Conservation (phyloP, 225 moss, liverwort and hornwort genomes). For the Asterella californica region DNA sequence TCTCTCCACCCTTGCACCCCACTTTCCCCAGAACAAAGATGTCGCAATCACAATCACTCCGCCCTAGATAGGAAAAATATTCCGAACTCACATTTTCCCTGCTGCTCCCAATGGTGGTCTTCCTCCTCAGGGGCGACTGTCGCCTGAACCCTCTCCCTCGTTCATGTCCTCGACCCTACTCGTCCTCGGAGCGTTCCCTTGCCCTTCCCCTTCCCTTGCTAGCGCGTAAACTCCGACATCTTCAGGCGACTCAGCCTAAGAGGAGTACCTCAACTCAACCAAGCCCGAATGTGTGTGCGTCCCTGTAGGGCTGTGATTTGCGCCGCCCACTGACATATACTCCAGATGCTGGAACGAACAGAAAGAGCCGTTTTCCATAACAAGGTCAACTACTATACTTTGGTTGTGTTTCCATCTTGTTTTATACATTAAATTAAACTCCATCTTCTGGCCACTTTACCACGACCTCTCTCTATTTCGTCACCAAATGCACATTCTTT, state of each 20-base stretch:
- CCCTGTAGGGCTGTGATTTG: constrained; percentile 8
- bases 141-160: constrained; percentile 8
- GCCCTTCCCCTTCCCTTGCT: not conserved
- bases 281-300: not conserved
- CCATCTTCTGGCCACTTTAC: not conserved
- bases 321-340: constrained; percentile 6
- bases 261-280: constrained; percentile 3
- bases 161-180: constrained; percentile 9
- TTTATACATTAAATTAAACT: not conserved
- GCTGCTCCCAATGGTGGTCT: constrained; percentile 18
- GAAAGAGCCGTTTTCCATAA: not conserved
- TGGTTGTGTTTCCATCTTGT: not conserved
- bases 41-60: constrained; percentile 15
- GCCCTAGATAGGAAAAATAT: constrained; percentile 15
- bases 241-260: constrained; percentile 10
- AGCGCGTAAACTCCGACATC: not conserved
- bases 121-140: not conserved
- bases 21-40: not conserved
- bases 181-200: not conserved
- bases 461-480: no score
- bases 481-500: no score
- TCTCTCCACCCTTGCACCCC: constrained; percentile 3
- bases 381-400: constrained; percentile 4
- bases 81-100: constrained; percentile 19
- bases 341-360: not conserved